Evolutionary conservation across 2,329 filamentous ascomycete genomes (phyloP).

Genomic region (Diplodia mutila): DNA sequence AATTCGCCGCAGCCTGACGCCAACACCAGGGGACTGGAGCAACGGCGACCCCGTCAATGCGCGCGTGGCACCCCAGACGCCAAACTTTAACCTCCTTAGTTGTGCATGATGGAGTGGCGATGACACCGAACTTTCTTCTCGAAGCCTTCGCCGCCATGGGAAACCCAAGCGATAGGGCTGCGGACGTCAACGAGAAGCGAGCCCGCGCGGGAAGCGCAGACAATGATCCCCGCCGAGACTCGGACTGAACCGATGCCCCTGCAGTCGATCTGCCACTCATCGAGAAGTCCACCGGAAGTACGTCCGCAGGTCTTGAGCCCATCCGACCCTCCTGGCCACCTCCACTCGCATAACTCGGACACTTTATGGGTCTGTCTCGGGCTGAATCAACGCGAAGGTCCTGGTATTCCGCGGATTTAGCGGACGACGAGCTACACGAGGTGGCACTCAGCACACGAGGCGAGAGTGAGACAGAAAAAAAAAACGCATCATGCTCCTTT

Average conservation of each 20-base stretch:
- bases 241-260: constrained; percentile 15
- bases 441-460: neutral
- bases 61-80: neutral
- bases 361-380: constrained; percentile 2
- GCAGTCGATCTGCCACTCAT: constrained; percentile 17
- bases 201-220: constrained; percentile 22
- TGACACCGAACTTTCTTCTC: constrained; percentile 8
- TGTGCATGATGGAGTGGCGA: neutral
- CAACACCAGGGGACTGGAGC: constrained; percentile 2
- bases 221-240: constrained; percentile 18
- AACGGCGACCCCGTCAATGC: constrained; percentile 1
- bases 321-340: neutral
- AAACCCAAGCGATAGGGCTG: constrained; percentile 19
- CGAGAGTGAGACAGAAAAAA: neutral
- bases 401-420: neutral
- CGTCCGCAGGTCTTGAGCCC: neutral
- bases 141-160: constrained; percentile 8
- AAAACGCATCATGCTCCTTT: neutral
- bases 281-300: neutral
- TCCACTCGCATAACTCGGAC: neutral
- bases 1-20: constrained; percentile 10
- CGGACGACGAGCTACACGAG: constrained; percentile 6
- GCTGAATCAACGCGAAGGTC: neutral
- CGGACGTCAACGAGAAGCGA: constrained; percentile 7
- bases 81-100: constrained; percentile 4